A percentile compares a stretch with the other conserved stretches of the same genome.
These are phyloP conservation scores for Cystobasidium slooffiae DNA, from an alignment of 1,284 basidiomycete genomes.

Conservation along the genomic window DNA sequence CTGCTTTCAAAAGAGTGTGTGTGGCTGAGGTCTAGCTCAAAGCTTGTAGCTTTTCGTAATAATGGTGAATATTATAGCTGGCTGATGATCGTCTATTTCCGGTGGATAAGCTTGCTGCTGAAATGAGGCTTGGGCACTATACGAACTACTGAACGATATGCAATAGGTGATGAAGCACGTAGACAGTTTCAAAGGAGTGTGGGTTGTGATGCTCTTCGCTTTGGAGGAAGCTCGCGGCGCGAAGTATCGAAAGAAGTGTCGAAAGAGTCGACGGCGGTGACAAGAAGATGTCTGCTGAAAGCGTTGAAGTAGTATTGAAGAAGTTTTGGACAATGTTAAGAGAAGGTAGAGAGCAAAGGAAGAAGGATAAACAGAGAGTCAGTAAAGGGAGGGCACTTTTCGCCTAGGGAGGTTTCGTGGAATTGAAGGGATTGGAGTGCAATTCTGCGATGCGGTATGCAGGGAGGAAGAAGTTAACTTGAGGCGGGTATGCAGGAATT, in stretches of 20 bases:
- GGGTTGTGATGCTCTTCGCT: neutral
- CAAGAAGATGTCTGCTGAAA: conserved; percentile 8
- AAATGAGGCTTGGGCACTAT: neutral
- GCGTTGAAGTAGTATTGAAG: neutral
- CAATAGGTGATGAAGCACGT: neutral
- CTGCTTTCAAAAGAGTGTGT: conserved; percentile 15
- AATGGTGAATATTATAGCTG: neutral
- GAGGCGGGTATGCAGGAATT: neutral
- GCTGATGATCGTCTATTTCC: neutral
- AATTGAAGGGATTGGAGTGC: conserved; percentile 20
- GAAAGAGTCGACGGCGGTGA: conserved; percentile 20
- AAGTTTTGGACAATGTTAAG: neutral
- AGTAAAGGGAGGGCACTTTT: conserved; percentile 1
- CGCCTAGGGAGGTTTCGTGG: conserved; percentile 5
- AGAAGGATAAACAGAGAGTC: conserved; percentile 11
- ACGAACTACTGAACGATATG: neutral
- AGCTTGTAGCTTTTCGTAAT: neutral
- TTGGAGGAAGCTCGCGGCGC: neutral
- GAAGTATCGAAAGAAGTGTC: conserved; percentile 12
- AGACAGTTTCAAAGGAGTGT: conserved; percentile 11
- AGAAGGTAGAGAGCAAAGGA: neutral
- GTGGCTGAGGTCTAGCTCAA: conserved; percentile 6
- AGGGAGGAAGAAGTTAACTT: conserved; percentile 2
- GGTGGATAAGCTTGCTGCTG: too few species aligned
- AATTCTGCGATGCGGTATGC: conserved; percentile 3